phyloP scores from a whole-genome alignment of 2,329 filamentous ascomycete species.

The Cordyceps cicadae region DNA sequence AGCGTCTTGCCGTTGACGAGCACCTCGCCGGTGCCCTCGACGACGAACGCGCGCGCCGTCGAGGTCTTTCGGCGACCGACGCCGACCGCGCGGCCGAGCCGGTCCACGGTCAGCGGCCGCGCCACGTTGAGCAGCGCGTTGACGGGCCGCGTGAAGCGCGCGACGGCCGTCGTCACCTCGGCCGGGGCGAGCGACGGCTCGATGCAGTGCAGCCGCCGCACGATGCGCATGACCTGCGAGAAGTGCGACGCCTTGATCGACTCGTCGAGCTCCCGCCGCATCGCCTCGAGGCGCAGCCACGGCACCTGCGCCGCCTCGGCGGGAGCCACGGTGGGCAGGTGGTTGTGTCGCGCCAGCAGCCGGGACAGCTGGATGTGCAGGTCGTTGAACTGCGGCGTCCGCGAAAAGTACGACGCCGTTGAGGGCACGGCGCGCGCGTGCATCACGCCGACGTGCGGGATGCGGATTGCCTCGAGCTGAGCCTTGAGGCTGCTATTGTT shows the following conservation, averaged over 20 bases:
- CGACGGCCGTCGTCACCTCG: slow-evolving; percentile 57
- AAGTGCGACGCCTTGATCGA: slow-evolving; percentile 69
- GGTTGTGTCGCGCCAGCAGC: slow-evolving; percentile 62
- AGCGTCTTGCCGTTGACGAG: slow-evolving; percentile 86
- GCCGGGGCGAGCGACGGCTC: slow-evolving; percentile 66
- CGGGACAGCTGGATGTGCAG: slow-evolving; percentile 65
- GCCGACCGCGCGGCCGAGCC: slow-evolving; percentile 68
- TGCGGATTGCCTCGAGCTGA: slow-evolving; percentile 18
- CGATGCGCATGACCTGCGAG: slow-evolving; percentile 63
- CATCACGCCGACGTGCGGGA: slow-evolving; percentile 25
- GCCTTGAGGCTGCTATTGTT: slow-evolving; percentile 13
- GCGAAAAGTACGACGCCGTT: slow-evolving; percentile 92
- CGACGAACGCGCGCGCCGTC: slow-evolving; percentile 73
- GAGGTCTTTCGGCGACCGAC: slow-evolving; percentile 84
- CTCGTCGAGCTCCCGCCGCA: slow-evolving; percentile 64
- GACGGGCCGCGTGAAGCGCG: slow-evolving; percentile 64
- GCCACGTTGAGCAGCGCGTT: slow-evolving; percentile 60
- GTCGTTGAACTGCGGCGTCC: slow-evolving; percentile 78
- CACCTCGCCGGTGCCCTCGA: slow-evolving; percentile 87
- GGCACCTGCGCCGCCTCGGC: slow-evolving; percentile 63
- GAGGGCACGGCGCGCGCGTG: slow-evolving; percentile 70
- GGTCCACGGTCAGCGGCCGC: slow-evolving; percentile 61
- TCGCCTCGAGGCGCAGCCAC: slow-evolving; percentile 74
- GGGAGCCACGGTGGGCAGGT: slow-evolving; percentile 60
- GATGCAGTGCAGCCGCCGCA: slow-evolving; percentile 77